These are phyloP conservation scores for Fragilaria radians DNA, from an alignment of 108 stramenopile genomes.

Conservation along the genomic window DNA sequence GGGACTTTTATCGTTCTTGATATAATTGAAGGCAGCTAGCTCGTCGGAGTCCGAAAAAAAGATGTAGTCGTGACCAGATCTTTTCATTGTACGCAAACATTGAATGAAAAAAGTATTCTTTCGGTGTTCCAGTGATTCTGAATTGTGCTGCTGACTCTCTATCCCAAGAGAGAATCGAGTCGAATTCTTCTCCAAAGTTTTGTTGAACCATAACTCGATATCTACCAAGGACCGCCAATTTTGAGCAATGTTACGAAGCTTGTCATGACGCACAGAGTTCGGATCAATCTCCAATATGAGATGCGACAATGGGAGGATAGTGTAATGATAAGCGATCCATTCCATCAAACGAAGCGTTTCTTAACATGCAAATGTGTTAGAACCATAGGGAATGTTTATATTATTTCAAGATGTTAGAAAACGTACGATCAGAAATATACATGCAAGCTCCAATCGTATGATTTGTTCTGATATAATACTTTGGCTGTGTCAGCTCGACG, in stretches of 20 bases:
- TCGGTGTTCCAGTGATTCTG: neutral
- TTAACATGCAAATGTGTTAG: no score
- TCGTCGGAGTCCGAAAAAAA: neutral
- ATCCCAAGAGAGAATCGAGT: neutral
- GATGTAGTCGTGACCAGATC: neutral
- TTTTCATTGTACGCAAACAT: neutral
- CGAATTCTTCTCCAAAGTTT: neutral
- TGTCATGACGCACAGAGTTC: neutral
- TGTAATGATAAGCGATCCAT: slow-evolving; percentile 59
- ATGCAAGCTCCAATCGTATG: neutral
- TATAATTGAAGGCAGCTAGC: neutral
- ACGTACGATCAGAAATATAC: neutral
- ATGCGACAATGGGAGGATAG: slow-evolving; percentile 21
- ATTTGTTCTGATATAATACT: neutral
- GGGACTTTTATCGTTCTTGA: neutral
- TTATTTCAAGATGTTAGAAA: no score
- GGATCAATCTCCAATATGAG: slow-evolving; percentile 22
- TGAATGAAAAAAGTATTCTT: neutral
- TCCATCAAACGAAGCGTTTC: no score
- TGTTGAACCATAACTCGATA: neutral
- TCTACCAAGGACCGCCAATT: neutral
- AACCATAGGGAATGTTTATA: no score
- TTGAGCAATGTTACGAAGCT: neutral
- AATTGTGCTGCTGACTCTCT: neutral
- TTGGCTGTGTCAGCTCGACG: neutral